Evolutionary conservation across 2,329 filamentous ascomycete species (phyloP).

Genomic region (Samsoniella hepiali): DNA sequence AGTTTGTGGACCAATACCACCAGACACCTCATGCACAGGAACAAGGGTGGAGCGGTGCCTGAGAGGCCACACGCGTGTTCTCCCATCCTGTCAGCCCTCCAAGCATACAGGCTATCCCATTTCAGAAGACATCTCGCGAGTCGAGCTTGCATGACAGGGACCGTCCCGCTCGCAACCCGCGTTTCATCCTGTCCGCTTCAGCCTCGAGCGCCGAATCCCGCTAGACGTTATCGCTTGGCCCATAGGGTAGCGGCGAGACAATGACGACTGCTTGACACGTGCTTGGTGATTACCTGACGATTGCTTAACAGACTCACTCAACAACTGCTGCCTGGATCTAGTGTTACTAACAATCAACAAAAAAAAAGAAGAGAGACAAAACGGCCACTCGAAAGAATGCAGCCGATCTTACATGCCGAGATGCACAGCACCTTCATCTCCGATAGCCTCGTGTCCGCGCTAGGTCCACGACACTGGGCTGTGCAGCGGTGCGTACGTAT

Average conservation of each 20-base stretch:
- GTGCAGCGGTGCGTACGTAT: not conserved
- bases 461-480: not conserved
- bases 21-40: too few species aligned
- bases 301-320: not conserved
- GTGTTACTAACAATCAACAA: not conserved
- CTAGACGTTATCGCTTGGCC: too few species aligned
- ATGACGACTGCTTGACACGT: not conserved
- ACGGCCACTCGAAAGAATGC: not conserved
- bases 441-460: not conserved
- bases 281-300: not conserved
- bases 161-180: not conserved
- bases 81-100: not conserved
- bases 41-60: not conserved
- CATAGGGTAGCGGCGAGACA: not conserved
- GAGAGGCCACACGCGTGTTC: not conserved
- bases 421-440: not conserved
- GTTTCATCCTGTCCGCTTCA: not conserved
- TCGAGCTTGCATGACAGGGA: not conserved
- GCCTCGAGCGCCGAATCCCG: not conserved
- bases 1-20: too few species aligned
- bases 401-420: not conserved
- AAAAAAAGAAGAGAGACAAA: too few species aligned
- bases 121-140: constrained; percentile 5
- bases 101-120: not conserved
- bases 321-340: not conserved